Evolutionary conservation across 208 protist genomes (phyloP), one percentile per base, ranked within the genome.

Genomic region (Trypanosoma theileri): DNA sequence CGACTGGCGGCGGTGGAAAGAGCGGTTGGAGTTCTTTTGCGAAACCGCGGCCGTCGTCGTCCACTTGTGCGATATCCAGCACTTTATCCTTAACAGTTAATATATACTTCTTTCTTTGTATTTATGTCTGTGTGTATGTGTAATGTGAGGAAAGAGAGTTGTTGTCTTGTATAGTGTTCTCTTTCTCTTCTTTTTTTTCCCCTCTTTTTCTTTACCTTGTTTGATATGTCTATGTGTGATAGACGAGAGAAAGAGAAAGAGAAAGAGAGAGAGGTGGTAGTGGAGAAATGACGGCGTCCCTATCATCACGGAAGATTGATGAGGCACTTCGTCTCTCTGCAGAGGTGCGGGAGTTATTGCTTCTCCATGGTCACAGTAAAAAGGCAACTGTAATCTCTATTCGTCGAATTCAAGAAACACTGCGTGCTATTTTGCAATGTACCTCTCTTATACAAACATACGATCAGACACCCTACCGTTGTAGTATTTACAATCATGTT

Each of bases 371-470:
- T 24, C 66, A 72, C 66, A 67, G 53, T 62, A 45, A 42, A 59
- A 63, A 60, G 4, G 66, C 59, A 7, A 24, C 35, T 31, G 60
- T 51, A 4, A 26, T 44, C 16, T 59, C 67, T 17, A 14, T 78
- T 51, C 13, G 63, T 19, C 60, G 58, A 40, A 60, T 78, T 13
- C 73, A 78, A 21, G 41, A 52, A 2, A 41, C 56, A 11, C 46
- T 78, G 31, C 59, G 73, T 21, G 31, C 45, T 12, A 50, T 78
- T 11, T 26, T 72, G 22, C 58, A 72, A 17, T 71, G 53, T 19
- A 65, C 40, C 6, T 52, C 73, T 7, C 57, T 78, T 17, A 65
- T 78, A 28, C 73, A 78, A 8, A 66, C 73, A 13, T 78, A 70
- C 44, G 73, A 78, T 22, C 40, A 54, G 41, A 59, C 61, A 17